Conservation (phyloP, 208 protist species). For the Crithidia mellificae region DNA sequence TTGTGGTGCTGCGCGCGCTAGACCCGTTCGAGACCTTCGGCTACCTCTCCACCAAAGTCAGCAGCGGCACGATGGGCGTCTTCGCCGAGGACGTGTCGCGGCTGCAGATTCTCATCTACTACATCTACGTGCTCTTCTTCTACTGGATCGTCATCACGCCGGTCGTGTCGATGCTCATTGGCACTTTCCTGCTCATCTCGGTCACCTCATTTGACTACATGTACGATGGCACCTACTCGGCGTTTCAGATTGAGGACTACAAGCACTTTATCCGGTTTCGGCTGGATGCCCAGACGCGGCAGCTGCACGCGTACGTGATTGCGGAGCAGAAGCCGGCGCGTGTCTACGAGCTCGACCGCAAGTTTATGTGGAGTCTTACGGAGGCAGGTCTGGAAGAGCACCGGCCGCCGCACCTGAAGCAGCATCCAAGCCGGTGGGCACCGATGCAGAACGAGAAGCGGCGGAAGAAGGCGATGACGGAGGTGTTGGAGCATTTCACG, state of each 20-base stretch:
- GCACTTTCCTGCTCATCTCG: conserved; percentile 71
- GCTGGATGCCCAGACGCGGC: conserved; percentile 53
- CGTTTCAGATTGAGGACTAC: conserved; percentile 88
- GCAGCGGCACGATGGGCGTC: conserved; percentile 42
- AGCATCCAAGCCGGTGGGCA: conserved; percentile 65
- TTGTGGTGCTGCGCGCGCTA: conserved; percentile 42
- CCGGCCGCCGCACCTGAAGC: conserved; percentile 66
- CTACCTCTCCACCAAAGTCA: conserved; percentile 54
- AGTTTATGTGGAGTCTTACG: conserved; percentile 43
- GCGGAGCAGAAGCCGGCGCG: conserved; percentile 61
- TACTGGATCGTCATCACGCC: conserved; percentile 85
- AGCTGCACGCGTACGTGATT: conserved; percentile 70
- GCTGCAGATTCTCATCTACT: conserved; percentile 55
- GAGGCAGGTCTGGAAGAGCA: conserved; percentile 30
- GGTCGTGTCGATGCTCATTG: conserved; percentile 76
- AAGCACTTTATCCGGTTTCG: conserved; percentile 84
- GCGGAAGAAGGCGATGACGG: conserved; percentile 17
- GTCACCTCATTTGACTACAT: conserved; percentile 73
- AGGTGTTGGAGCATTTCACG: conserved; percentile 66
- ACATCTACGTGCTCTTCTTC: conserved; percentile 70
- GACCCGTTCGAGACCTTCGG: conserved; percentile 73
- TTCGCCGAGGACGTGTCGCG: conserved; percentile 46
- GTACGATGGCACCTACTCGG: conserved; percentile 80
- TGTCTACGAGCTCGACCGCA: conserved; percentile 61
- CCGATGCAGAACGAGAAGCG: conserved; percentile 27